Base-by-base conservation (phyloP, 192 early-diverging fungal genomes). In the Coemansia sp. region DNA sequence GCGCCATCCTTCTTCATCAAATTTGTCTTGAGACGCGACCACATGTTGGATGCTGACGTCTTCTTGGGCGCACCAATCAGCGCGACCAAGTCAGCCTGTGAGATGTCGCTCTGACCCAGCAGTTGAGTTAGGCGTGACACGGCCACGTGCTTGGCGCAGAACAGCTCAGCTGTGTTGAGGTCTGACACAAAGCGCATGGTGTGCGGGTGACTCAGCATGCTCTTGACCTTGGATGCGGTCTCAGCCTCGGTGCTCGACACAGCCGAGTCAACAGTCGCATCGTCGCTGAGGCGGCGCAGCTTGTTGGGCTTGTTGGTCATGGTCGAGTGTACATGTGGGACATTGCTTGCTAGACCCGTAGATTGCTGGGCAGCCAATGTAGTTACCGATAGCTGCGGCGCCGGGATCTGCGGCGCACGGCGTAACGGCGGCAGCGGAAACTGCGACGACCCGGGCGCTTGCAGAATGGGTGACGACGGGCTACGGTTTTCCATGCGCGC, bases 71-170 rank as follows among this genome's bases (percentile, higher is more conserved):
- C 65, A 41, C 88, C 89, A 29, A 92, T 92, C 71, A 94, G 77
- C 51, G 89, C 87, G 23, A 92, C 77, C 8, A 96, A 73, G 39
- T 96, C 90, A 25, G 89, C 87, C 69, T 89, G 71, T 1, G 84
- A 83, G 59, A 92, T 87, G 53, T 87, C 82, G 12, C 84, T 84
- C 26, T 85, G 61, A n/a, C 73, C 74, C 12, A 98, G 83, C 50
- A 90, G 72, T 7, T 84, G 85, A 14, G 92, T 85, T 62, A 98
- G 74, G 14, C 85, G 83, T 35, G 89, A 73, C 1, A 93, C 90
- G 11, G 94, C 96, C 29, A 92, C 79, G 52, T 95, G 93, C 49
- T 91, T 88, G 21, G 93, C 89, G 35, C 89, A 89, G 75, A 95
- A 89, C 49, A 87, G 83, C 62, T 92, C 90, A n/a, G 95, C 74